These are phyloP conservation scores for Pyrenula aspistea DNA, from an alignment of 495 filamentous ascomycete species.

Conservation along the genomic window DNA sequence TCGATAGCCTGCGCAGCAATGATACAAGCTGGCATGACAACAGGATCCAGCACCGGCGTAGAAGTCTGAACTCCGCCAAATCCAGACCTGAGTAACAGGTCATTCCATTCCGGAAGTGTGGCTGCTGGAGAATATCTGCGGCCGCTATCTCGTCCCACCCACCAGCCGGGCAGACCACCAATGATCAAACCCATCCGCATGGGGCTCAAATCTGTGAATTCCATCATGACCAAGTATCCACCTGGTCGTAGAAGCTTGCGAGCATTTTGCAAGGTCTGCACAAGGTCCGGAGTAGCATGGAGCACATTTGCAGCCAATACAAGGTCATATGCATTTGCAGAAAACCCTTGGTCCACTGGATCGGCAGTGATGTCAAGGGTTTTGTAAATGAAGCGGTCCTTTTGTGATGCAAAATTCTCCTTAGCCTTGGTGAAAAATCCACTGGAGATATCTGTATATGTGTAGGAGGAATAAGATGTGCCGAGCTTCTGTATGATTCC, in stretches of 20 bases:
- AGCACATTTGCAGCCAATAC: constrained; percentile 10
- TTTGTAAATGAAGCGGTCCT: not conserved
- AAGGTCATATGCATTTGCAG: constrained; percentile 8
- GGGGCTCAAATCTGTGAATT: constrained; percentile 24
- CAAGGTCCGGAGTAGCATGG: constrained; percentile 7
- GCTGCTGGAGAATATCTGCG: constrained; percentile 4
- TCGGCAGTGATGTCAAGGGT: constrained; percentile 1
- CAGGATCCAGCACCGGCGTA: not conserved
- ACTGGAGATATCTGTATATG: constrained; percentile 30
- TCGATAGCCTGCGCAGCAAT: constrained; percentile 30
- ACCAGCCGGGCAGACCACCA: constrained; percentile 15
- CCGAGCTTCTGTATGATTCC: not conserved
- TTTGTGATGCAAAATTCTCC: not conserved
- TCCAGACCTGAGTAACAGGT: constrained; percentile 18
- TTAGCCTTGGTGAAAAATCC: constrained; percentile 20
- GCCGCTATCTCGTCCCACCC: constrained; percentile 9
- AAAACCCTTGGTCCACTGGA: constrained; percentile 7
- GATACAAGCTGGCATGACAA: constrained; percentile 14
- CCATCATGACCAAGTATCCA: constrained; percentile 29
- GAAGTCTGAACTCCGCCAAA: constrained; percentile 34
- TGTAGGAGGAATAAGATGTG: constrained; percentile 11
- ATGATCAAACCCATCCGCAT: constrained; percentile 9
- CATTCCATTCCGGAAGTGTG: constrained; percentile 20
- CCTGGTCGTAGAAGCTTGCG: constrained; percentile 33
- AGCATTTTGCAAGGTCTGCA: constrained; percentile 5